Conservation (phyloP, 345 rosid genomes). For the Balakata baccata region DNA sequence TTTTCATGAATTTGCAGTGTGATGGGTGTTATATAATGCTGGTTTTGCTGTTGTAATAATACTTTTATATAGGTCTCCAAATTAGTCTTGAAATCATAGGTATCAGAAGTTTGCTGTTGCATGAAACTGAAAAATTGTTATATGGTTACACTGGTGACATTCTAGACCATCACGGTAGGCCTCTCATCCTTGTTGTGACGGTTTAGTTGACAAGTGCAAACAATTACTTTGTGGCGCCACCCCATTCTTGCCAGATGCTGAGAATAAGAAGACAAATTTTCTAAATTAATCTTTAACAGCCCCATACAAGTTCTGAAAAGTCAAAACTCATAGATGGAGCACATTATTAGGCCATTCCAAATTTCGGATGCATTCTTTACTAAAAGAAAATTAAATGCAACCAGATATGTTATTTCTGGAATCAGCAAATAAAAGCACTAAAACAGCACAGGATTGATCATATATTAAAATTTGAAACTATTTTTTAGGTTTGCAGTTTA, state of each 20-base stretch:
- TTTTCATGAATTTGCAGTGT: conserved; percentile 2
- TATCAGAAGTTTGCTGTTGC: neutral
- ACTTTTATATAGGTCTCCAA: neutral
- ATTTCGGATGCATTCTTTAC: neutral
- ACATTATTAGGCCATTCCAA: neutral
- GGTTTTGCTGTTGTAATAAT: neutral
- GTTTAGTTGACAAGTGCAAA: neutral
- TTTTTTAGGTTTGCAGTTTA: neutral
- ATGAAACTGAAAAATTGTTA: neutral
- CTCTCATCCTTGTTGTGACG: neutral
- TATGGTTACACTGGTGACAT: neutral
- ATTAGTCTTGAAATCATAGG: neutral
- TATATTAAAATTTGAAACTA: neutral
- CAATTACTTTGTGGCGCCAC: neutral
- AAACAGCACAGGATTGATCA: neutral
- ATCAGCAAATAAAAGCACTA: neutral
- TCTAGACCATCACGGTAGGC: neutral
- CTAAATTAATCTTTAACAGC: neutral
- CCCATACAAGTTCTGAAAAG: neutral
- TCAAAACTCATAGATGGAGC: neutral
- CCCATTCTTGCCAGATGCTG: neutral
- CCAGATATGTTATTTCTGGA: neutral
- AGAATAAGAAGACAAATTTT: neutral
- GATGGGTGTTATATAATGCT: neutral
- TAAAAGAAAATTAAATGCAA: neutral